Base-by-base conservation (phyloP, 2,329 filamentous ascomycete species). In the Conoideocrella luteorostrata region DNA sequence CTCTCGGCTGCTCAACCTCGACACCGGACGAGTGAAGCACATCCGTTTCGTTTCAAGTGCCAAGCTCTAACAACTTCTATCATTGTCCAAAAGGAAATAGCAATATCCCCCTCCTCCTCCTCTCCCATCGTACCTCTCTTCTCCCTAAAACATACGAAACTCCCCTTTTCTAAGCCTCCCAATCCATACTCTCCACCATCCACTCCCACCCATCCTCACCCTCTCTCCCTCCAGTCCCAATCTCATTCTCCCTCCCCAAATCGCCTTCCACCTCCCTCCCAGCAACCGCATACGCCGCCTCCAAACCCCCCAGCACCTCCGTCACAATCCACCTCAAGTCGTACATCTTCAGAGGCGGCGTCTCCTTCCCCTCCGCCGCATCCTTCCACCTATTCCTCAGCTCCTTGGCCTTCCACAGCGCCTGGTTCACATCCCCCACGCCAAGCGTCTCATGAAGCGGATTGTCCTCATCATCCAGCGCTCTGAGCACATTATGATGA, bases 381-480 rank as follows among this genome's bases (percentile, higher is more conserved):
- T 81, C 77, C 63, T 88, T 88, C 84, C 84, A 88, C 9, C 78
- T 69, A 51, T 88, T 88, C 2, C 84, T 69, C 44, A 86, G 70
- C 50, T 85, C 81, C 57, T 88, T 88, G 1, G 84, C 84, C 43
- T 77, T 67, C 41, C 71, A 70, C 4, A 88, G 67, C 42, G 82
- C 76, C n/a, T 67, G 64, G 10, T 72, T 68, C 5, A 81, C 77
- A 3, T 74, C 68, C 0, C 75, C 75, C 1, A 41, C 55, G 1
- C 82, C 82, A 2, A 88, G 61, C 0, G 74, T 69, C 0, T 49
- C 55, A 38, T 79, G 67, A 0, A 88, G 64, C 1, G 81, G 81
- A 34, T 78, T 80, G 0, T 59, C 59, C 5, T 67, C 59, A n/a
- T 75, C 66, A 38, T 81, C 75, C 1, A 88, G 67, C 0, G 80